Evolutionary conservation across 2,329 filamentous ascomycete genomes (phyloP).

Genomic region (Passalora sequoiae): DNA sequence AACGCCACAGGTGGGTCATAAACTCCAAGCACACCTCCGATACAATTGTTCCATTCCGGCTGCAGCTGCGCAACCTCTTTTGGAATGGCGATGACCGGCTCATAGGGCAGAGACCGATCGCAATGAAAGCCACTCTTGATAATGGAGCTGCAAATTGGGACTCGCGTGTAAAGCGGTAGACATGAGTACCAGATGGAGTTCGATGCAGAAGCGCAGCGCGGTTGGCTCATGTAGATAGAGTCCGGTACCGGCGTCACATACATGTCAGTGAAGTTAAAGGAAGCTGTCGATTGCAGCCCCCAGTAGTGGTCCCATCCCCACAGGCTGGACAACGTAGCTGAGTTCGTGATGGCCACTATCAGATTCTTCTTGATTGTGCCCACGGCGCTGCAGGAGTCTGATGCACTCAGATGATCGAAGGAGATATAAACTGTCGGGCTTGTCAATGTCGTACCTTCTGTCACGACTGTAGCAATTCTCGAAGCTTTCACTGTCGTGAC

Average conservation of each 20-base stretch:
- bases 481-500: conserved; percentile 4
- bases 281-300: conserved; percentile 5
- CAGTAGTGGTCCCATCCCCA: conserved; percentile 6
- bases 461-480: conserved; percentile 10
- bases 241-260: conserved; percentile 15
- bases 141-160: not conserved
- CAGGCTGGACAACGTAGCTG: conserved; percentile 15
- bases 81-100: conserved; percentile 14
- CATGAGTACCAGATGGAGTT: conserved; percentile 5
- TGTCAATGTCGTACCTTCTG: conserved; percentile 15
- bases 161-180: not conserved
- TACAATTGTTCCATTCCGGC: conserved; percentile 14
- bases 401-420: conserved; percentile 19
- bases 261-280: conserved; percentile 19
- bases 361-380: conserved; percentile 14
- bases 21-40: conserved; percentile 13
- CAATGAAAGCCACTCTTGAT: conserved; percentile 4
- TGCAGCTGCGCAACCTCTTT: conserved; percentile 10
- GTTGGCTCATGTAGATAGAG: conserved; percentile 15
- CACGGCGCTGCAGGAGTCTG: conserved; percentile 18
- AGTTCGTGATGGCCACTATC: conserved; percentile 18
- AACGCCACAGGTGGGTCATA: conserved; percentile 10
- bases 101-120: conserved; percentile 8
- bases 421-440: conserved; percentile 25
- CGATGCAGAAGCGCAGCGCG: conserved; percentile 10